These are phyloP conservation scores for Phytophthora pistaciae DNA, from an alignment of 352 stramenopile species.

Conservation along the genomic window DNA sequence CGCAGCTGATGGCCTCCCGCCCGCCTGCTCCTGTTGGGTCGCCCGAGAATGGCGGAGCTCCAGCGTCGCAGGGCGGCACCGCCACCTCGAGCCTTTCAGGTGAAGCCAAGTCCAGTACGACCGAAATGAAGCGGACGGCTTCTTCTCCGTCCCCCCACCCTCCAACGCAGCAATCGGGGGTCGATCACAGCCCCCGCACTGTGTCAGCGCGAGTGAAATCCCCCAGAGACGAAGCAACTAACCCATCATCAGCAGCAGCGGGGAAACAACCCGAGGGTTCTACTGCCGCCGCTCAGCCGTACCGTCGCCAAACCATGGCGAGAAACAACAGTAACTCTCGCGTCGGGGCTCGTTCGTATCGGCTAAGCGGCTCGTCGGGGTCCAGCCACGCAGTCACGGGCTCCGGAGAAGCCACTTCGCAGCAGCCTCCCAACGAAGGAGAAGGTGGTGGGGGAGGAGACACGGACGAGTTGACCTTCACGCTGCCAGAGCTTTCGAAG, in stretches of 20 bases:
- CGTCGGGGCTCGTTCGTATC: constrained; percentile 8
- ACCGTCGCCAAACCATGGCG: constrained; percentile 30
- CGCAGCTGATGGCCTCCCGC: constrained; percentile 26
- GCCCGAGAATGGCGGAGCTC: constrained; percentile 10
- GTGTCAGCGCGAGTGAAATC: constrained; percentile 15
- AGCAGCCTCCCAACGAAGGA: constrained; percentile 4
- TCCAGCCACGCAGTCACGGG: constrained; percentile 7
- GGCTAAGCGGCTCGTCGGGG: constrained; percentile 4
- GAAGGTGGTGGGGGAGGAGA: constrained; percentile 38
- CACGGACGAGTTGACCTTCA: constrained; percentile 62
- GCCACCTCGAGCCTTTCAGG: not conserved
- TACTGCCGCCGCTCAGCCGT: constrained; percentile 15
- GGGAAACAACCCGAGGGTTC: constrained; percentile 12
- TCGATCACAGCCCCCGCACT: constrained; percentile 7
- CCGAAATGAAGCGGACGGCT: not conserved
- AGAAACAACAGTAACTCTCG: constrained; percentile 22
- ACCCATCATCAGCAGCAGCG: not conserved
- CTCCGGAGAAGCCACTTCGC: constrained; percentile 5
- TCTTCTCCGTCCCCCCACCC: constrained; percentile 6
- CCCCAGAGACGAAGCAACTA: constrained; percentile 11
- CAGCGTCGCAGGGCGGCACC: not conserved
- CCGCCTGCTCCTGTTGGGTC: constrained; percentile 23
- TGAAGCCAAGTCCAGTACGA: not conserved
- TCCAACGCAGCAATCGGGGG: not conserved
- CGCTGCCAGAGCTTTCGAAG: constrained; percentile 55